Base-by-base conservation (phyloP, 2,329 filamentous ascomycete species). In the Thielaviopsis ethacetica region DNA sequence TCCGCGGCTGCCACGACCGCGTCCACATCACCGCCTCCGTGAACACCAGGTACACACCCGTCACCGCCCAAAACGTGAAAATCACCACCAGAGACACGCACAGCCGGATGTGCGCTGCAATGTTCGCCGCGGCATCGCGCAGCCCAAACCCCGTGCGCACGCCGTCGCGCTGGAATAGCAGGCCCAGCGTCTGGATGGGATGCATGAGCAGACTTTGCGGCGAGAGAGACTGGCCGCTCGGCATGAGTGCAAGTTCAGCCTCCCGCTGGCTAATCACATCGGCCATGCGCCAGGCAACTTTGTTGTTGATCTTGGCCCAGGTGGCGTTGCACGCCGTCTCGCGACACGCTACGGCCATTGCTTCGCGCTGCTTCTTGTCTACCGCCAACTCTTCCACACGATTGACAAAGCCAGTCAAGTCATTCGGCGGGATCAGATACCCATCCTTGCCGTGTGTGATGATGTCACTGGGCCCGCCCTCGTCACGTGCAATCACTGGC, bases 261-360 rank as follows among this genome's bases (percentile, higher is more conserved):
- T 54, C 47, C 22, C 76, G 69, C 53, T 76, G 71, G 17, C 74
- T 71, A 54, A 80, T 77, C n/a, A 71, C 72, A 56, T 78, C 75
- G 2, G 75, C 71, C 70, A 86, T 79, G 60, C 79, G 76, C 76
- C 80, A 81, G 2, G 84, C 84, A 0, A 85, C 83, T 54, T 78
- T 80, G 64, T 84, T 84, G 70, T 85, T 84, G 68, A 86, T 84
- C 70, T 79, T 83, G 61, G 85, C 82, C 84, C 84, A 87, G 0
- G 82, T 86, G 2, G 80, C 82, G 54, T 82, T 75, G 61, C 78
- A 78, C 0, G 83, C 84, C 62, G 82, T 77, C 21, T 67, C 66
- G 57, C 82, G 74, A 1, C 81, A 77, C 9, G 73, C 71, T 0
- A 61, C 59, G 1, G 72, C 70, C 71, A 86, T 77, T 1, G 63